Conservation (phyloP, 371 early-diverging fungal genomes). For the Zychaea mexicana region DNA sequence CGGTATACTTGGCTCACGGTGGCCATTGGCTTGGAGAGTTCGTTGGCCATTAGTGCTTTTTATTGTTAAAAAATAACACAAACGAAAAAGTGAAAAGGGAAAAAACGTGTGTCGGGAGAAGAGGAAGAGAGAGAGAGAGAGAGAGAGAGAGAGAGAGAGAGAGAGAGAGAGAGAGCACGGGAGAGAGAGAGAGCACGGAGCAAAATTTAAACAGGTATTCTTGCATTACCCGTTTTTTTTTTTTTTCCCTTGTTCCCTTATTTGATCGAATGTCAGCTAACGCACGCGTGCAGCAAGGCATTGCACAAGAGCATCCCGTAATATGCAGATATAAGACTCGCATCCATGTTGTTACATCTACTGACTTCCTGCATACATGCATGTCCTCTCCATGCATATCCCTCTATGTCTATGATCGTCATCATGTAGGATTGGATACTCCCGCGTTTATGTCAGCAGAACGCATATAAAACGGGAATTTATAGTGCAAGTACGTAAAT, state of each 20-base stretch:
- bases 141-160: too few species aligned
- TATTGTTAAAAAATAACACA: conserved; percentile 11
- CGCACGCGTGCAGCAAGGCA: conserved; percentile 17
- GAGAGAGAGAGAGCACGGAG: not conserved
- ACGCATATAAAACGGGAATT: conserved; percentile 18
- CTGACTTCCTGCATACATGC: too few species aligned
- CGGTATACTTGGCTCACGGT: conserved; percentile 4
- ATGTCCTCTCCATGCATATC: too few species aligned
- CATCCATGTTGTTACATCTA: not conserved
- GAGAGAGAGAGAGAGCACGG: not conserved
- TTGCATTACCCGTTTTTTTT: not conserved
- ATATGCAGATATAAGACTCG: not conserved
- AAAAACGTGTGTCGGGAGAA: not conserved
- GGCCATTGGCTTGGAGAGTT: conserved; percentile 11
- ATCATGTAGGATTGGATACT: conserved; percentile 19
- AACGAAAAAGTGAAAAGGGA: not conserved
- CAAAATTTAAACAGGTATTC: not conserved
- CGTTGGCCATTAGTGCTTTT: conserved; percentile 19
- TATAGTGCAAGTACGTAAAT: conserved; percentile 13
- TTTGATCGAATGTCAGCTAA: conserved; percentile 6
- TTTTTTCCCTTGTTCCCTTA: not conserved
- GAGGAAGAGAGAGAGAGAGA: conserved; percentile 11
- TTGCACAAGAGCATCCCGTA: conserved; percentile 22
- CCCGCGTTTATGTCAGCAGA: conserved; percentile 17
- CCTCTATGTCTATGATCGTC: too few species aligned